Conservation (phyloP, 768 basidiomycete species). For the Lactifluus rugatus region DNA sequence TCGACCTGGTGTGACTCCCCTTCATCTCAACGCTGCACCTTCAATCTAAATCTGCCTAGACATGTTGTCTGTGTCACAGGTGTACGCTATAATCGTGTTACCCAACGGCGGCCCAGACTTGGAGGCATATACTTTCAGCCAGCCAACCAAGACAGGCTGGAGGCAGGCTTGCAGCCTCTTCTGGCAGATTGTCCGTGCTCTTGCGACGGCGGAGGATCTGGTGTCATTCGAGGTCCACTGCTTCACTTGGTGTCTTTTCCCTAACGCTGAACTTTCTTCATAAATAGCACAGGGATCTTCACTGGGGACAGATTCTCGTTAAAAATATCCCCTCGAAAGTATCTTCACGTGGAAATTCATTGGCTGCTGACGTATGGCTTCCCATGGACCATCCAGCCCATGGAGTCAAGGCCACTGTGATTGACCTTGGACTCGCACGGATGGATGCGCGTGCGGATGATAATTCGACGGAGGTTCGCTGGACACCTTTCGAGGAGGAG, state of each 20-base stretch:
- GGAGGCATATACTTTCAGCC: conserved; percentile 68
- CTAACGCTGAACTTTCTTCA: not conserved
- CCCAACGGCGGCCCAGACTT: conserved; percentile 87
- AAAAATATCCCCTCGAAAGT: conserved; percentile 34
- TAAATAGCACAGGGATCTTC: conserved; percentile 90
- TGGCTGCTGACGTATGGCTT: conserved; percentile 21
- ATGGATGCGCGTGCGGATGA: conserved; percentile 51
- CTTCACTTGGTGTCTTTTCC: not conserved
- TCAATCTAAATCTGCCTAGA: conserved; percentile 36
- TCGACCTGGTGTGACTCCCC: conserved; percentile 56
- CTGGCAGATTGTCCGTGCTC: conserved; percentile 76
- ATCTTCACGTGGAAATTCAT: conserved; percentile 22
- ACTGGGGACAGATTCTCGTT: conserved; percentile 93
- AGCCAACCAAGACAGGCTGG: conserved; percentile 58
- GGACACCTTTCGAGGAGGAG: conserved; percentile 79
- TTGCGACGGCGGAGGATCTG: conserved; percentile 70
- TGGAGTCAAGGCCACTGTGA: conserved; percentile 75
- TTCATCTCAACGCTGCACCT: not conserved
- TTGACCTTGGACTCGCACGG: conserved; percentile 89
- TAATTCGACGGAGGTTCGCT: conserved; percentile 42
- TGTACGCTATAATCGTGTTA: conserved; percentile 84
- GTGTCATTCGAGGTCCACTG: conserved; percentile 76
- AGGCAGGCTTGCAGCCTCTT: conserved; percentile 80
- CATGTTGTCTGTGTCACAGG: conserved; percentile 62
- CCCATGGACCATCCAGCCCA: conserved; percentile 57